A percentile compares a stretch with the other conserved stretches of the same genome.
Conservation (phyloP, 768 basidiomycete genomes). For the Leccinum fibrillosum region DNA sequence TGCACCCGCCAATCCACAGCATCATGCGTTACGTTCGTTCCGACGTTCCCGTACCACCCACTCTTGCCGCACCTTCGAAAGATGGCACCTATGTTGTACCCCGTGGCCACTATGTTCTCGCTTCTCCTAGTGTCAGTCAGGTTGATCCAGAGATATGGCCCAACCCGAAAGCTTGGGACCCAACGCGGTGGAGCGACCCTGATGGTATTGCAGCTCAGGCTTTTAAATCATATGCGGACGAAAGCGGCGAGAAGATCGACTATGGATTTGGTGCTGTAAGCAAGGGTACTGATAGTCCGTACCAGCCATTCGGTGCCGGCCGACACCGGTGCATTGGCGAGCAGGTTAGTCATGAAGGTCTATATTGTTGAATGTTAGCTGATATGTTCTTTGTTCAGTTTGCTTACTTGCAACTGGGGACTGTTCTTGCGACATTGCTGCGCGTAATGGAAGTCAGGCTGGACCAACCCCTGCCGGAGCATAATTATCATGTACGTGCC, state of each 20-base stretch:
- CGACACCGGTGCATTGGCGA: constrained; percentile 94
- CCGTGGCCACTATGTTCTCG: constrained; percentile 85
- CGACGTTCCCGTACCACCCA: constrained; percentile 77
- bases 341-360: constrained; percentile 44
- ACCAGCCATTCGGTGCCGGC: constrained; percentile 97
- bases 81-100: constrained; percentile 81
- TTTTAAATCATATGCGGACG: constrained; percentile 69
- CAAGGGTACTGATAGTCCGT: constrained; percentile 94
- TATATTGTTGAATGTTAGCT: neutral
- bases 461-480: constrained; percentile 58
- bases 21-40: constrained; percentile 91
- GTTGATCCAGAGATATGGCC: constrained; percentile 84
- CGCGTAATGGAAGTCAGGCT: constrained; percentile 74
- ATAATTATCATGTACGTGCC: constrained; percentile 84
- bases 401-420: constrained; percentile 90
- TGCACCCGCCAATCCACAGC: constrained; percentile 95
- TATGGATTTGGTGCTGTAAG: constrained; percentile 94
- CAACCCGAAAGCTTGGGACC: constrained; percentile 69
- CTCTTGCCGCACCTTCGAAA: constrained; percentile 75
- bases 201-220: constrained; percentile 81
- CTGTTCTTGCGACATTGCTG: constrained; percentile 75
- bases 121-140: constrained; percentile 85
- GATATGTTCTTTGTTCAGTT: constrained; percentile 49
- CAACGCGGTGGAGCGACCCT: constrained; percentile 80
- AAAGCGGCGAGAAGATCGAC: constrained; percentile 85